Conservation (phyloP, 306 rosid species). For the Trichosanthes cucumerina region DNA sequence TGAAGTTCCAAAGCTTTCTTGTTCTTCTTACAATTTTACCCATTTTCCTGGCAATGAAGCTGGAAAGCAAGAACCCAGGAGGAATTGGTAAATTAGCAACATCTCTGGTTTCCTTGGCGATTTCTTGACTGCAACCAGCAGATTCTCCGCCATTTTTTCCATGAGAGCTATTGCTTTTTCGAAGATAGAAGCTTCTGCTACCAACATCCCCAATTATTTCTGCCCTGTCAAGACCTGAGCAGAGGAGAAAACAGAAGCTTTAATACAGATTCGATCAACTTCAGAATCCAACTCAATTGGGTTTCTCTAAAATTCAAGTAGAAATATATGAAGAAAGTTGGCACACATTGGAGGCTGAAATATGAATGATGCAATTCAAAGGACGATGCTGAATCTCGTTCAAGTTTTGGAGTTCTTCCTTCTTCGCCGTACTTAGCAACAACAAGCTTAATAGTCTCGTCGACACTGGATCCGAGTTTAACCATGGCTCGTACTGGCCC, state of each 20-base stretch:
- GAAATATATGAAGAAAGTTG: neutral
- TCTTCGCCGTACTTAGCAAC: slow-evolving; percentile 59
- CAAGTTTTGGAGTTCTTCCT: slow-evolving; percentile 61
- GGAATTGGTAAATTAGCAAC: slow-evolving; percentile 13
- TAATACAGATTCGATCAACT: neutral
- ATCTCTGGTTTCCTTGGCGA: slow-evolving; percentile 6
- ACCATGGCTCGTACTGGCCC: slow-evolving; percentile 76
- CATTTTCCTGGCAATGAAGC: slow-evolving; percentile 28
- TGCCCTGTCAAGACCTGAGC: slow-evolving; percentile 60
- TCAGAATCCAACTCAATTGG: neutral
- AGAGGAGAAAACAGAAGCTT: neutral
- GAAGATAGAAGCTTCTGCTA: slow-evolving; percentile 69
- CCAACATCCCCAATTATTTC: slow-evolving; percentile 62
- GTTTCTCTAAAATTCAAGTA: too few species aligned
- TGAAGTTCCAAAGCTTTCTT: slow-evolving; percentile 52
- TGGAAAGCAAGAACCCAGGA: slow-evolving; percentile 26
- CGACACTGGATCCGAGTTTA: slow-evolving; percentile 65
- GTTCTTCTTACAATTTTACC: slow-evolving; percentile 48
- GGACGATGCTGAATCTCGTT: slow-evolving; percentile 18
- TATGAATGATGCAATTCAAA: slow-evolving; percentile 64
- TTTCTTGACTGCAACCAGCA: slow-evolving; percentile 15
- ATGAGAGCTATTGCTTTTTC: slow-evolving; percentile 23
- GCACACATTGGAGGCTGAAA: slow-evolving; percentile 78
- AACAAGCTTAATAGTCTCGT: slow-evolving; percentile 49
- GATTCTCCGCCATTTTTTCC: slow-evolving; percentile 15